Percentiles rank a stretch among this genome's conserved stretches.
These are phyloP conservation scores for Pythium guiyangense DNA, from an alignment of 352 stramenopile genomes.

Conservation along the genomic window DNA sequence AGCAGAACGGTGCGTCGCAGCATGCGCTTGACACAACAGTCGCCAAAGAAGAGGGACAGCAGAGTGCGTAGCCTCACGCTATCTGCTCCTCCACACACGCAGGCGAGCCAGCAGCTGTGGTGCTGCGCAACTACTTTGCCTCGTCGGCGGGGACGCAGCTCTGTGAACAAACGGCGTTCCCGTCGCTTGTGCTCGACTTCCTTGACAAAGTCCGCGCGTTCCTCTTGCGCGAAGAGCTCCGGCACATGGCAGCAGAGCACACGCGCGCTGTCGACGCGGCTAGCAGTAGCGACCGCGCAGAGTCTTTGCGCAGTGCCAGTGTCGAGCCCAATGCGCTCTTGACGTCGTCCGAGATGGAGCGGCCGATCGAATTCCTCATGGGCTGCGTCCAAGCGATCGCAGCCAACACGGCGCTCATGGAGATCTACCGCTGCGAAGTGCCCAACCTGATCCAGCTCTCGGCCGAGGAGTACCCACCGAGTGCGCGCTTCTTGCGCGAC, in stretches of 20 bases:
- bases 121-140: conserved; percentile 51
- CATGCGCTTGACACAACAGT: neutral
- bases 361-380: conserved; percentile 51
- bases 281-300: too few species aligned
- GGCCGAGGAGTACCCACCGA: conserved; percentile 56
- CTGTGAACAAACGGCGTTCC: conserved; percentile 71
- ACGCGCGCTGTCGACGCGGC: neutral
- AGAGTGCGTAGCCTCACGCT: too few species aligned
- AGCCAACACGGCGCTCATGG: conserved; percentile 43
- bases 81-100: too few species aligned
- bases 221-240: conserved; percentile 43
- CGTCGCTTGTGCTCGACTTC: conserved; percentile 64
- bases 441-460: conserved; percentile 58
- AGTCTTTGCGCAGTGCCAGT: too few species aligned
- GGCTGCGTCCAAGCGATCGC: conserved; percentile 53
- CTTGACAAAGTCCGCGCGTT: conserved; percentile 45
- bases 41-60: too few species aligned
- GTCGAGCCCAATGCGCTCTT: neutral
- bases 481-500: conserved; percentile 42
- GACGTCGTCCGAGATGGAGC: conserved; percentile 21
- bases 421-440: conserved; percentile 66
- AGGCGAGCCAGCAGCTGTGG: conserved; percentile 32
- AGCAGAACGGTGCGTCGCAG: conserved; percentile 38
- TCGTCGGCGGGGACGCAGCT: conserved; percentile 29
- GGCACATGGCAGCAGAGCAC: conserved; percentile 11